Evolutionary conservation across 2,329 filamentous ascomycete species (phyloP).

Genomic region (Exophiala sp.): DNA sequence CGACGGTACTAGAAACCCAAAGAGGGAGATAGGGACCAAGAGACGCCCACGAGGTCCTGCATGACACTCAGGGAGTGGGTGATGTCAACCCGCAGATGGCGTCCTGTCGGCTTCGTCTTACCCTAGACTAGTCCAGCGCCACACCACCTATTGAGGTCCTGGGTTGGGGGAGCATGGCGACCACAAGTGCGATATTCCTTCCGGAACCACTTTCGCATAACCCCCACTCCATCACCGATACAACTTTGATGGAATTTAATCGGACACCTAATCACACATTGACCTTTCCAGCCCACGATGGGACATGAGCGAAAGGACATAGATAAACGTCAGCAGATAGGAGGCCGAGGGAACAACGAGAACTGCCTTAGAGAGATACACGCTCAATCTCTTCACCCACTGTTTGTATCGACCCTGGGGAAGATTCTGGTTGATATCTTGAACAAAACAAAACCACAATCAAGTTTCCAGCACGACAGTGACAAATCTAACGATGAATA

Average conservation of each 20-base stretch:
- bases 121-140: background rate
- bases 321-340: background rate
- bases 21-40: background rate
- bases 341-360: too few relatives aligned
- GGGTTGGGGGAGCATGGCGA: background rate
- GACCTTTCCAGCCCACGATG: background rate
- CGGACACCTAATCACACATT: background rate
- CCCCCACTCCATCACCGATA: background rate
- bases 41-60: constrained; percentile 3
- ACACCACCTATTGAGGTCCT: background rate
- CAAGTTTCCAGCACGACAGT: too few relatives aligned
- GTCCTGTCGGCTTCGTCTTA: constrained; percentile 7
- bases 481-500: too few relatives aligned
- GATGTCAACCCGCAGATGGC: constrained; percentile 21
- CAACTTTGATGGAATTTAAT: background rate
- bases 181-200: background rate
- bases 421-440: too few relatives aligned
- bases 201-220: background rate
- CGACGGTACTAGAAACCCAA: background rate
- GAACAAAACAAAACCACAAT: too few relatives aligned
- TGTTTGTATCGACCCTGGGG: too few relatives aligned
- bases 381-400: too few relatives aligned
- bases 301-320: background rate
- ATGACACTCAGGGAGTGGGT: constrained; percentile 2
- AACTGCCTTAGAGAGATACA: too few relatives aligned